Evolutionary conservation across 768 basidiomycete species (phyloP).

Genomic region (Boletus sp.): DNA sequence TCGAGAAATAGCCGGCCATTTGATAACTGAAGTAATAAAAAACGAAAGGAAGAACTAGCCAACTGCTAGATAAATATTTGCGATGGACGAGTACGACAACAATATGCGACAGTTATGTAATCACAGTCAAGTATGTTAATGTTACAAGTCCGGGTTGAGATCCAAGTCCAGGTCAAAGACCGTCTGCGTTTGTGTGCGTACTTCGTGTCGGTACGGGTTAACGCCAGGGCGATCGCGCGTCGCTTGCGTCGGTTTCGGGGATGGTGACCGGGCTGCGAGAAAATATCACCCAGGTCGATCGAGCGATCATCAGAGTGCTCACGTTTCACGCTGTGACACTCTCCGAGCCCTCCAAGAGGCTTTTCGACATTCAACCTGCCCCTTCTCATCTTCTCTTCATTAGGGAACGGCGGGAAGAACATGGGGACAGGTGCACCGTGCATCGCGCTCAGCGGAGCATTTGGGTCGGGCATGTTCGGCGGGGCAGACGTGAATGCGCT

Average conservation of each 20-base stretch:
- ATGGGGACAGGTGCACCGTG: conserved; percentile 73
- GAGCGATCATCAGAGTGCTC: conserved; percentile 22
- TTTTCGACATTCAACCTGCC: conserved; percentile 78
- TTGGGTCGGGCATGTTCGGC: conserved; percentile 79
- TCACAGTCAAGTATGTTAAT: conserved; percentile 31
- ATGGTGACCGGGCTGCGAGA: conserved; percentile 54
- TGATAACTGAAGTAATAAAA: conserved; percentile 30
- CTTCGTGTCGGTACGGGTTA: conserved; percentile 71
- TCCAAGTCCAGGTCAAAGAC: conserved; percentile 81
- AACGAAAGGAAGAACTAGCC: neutral
- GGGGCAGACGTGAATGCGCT: conserved; percentile 87
- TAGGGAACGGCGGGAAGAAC: conserved; percentile 89
- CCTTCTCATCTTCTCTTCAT: conserved; percentile 87
- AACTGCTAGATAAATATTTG: neutral
- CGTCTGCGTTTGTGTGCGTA: conserved; percentile 55
- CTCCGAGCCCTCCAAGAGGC: conserved; percentile 72
- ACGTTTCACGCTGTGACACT: conserved; percentile 82
- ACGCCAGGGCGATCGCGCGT: conserved; percentile 49
- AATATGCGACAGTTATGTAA: conserved; percentile 19
- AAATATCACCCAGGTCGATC: conserved; percentile 5
- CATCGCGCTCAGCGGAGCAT: conserved; percentile 37
- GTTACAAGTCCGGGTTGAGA: conserved; percentile 74
- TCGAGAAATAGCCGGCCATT: conserved; percentile 80
- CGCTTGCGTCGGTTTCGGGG: conserved; percentile 49
- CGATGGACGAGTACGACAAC: conserved; percentile 13